Evolutionary conservation across 2,329 filamentous ascomycete genomes (phyloP), one percentile per base, ranked within the genome.

Genomic region (Ilyonectria mors-panacis): DNA sequence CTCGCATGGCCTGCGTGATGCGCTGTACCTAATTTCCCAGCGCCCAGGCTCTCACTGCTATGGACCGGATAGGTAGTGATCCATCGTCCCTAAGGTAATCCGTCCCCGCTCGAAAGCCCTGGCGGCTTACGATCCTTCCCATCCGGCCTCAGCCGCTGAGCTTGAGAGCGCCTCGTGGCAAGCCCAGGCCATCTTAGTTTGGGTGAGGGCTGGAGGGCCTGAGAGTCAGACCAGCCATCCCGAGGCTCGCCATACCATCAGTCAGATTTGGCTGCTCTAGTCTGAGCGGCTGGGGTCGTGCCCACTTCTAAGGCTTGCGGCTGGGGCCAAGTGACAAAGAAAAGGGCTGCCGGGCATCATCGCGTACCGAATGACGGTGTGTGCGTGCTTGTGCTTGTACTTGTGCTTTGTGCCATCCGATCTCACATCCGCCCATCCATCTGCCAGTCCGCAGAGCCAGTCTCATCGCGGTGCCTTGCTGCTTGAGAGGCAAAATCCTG

Each of bases 71-170:
- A 28, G 60, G 33, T 45, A 54, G 51, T 59, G 50, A 65, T 65
- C 63, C 63, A 50, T 63, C 63, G 39, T 62, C 28, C 53, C 37
- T 59, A 51, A 57, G 57, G 51, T 9, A 59, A 47, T 30, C 33
- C 30, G 54, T 70, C 68, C 65, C 72, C 73, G 72, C 70, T 69
- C 30, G 50, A 68, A 59, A 69, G 64, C 63, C 72, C 70, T 72
- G 73, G 66, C 69, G 67, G 73, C 70, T 75, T 73, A 73, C 67
- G 70, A 71, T 72, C 67, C 73, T 72, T 73, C 68, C 68, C 61
- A 65, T 28, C 73, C 56, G 48, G 56, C 35, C 64, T 73, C 73
- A 71, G 73, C 66, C 70, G 66, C 67, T 69, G 72, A 69, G 66
- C 71, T 67, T 69, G 58, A 64, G 62, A 59, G 69, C 67, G 67